Evolutionary conservation across 495 filamentous ascomycete species (phyloP), one percentile per base, ranked within the genome.

Genomic region (Filosporella fistucella): DNA sequence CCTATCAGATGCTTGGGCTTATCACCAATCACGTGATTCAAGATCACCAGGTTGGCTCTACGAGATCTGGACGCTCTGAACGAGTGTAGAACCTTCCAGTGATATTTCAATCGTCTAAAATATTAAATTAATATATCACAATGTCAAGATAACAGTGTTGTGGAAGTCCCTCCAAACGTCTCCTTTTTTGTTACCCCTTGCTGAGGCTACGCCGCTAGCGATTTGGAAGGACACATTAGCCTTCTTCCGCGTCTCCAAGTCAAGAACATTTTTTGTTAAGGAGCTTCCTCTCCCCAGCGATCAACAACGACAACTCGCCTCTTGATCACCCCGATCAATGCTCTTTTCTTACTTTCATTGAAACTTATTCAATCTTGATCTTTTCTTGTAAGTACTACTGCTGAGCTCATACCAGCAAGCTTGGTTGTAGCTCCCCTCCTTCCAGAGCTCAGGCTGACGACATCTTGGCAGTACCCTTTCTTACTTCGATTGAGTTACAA

Each of bases 271-370:
- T 38, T 38, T 13, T 21, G n/a, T 13, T 21, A 21, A 38, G 35
- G 16, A 20, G 35, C 18, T 38, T n/a, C 18, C 7, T 22, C 35
- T 38, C 35, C 17, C 17, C 23, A n/a, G 4, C 35, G 10, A 38
- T 20, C 35, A 21, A 20, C 20, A 7, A 9, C 35, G 10, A 38
- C 51, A 47, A 54, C 55, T 58, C 34, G 51, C 51, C 51, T 51
- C 51, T 58, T 58, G 55, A 51, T 51, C 51, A 12, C 17, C 26
- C 17, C 23, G 46, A 52, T 54, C 51, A 54, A 58, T 58, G 55
- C 55, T 54, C 11, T 25, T 52, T 49, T 52, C 47, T 41, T 49
- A 36, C 41, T 14, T 33, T 46, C 44, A 44, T 58, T 58, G 39
- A 51, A 39, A 25, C 23, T 30, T 42, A 2, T 23, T 17, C 9